These are phyloP conservation scores for Mortierella sp. DNA, from an alignment of 371 early-diverging fungal species.

Conservation along the genomic window DNA sequence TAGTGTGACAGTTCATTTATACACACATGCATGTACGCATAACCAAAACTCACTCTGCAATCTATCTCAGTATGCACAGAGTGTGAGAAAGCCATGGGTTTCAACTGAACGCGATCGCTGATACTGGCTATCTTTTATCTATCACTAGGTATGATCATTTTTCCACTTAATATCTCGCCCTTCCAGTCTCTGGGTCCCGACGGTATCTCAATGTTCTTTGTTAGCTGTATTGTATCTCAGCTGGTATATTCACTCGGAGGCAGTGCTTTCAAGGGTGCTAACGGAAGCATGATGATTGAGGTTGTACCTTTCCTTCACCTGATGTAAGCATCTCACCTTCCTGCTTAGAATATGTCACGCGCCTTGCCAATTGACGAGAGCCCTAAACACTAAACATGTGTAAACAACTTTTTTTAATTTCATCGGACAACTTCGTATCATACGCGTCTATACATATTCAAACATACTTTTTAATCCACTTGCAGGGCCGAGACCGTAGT, in stretches of 20 bases:
- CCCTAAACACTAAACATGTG: constrained; percentile 30
- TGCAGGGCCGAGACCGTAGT: constrained; percentile 77
- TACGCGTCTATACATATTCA: constrained; percentile 1
- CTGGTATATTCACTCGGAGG: constrained; percentile 87
- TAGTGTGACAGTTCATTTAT: not conserved
- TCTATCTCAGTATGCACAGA: not conserved
- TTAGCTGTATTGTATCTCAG: constrained; percentile 89
- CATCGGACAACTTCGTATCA: constrained; percentile 14
- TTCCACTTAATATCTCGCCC: constrained; percentile 83
- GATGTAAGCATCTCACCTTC: constrained; percentile 70
- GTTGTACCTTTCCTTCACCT: constrained; percentile 92
- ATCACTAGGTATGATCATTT: constrained; percentile 86
- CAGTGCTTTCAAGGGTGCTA: constrained; percentile 91
- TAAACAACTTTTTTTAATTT: not conserved
- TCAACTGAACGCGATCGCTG: not conserved
- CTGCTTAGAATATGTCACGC: not conserved
- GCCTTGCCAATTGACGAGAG: not conserved
- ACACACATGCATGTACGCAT: not conserved
- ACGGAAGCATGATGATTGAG: constrained; percentile 97
- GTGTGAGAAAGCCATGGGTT: not conserved
- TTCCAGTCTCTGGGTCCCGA: constrained; percentile 87
- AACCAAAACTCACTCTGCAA: not conserved
- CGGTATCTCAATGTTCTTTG: constrained; percentile 95
- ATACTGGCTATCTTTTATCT: not conserved
- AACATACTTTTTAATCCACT: not conserved